Percentiles rank a stretch among this genome's conserved stretches.
Conservation (phyloP, 768 basidiomycete genomes). For the Lepiota venenata region DNA sequence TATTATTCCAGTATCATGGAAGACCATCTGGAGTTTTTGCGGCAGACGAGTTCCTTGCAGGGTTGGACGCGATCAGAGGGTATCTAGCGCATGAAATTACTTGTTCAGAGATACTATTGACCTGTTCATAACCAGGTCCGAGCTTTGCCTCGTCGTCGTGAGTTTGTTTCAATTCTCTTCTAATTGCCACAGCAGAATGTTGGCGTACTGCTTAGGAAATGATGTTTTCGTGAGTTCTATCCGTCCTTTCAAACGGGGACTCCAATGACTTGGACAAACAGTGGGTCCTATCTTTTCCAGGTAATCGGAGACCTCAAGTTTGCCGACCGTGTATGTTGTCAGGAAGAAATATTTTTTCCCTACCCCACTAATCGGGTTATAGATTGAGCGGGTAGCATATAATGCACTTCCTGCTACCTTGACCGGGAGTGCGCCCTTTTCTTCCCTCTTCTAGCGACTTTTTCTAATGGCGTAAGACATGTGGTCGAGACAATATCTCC, state of each 20-base stretch:
- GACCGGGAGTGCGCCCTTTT: slow-evolving; percentile 31
- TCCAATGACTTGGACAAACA: slow-evolving; percentile 13
- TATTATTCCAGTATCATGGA: slow-evolving; percentile 55
- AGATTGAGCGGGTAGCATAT: slow-evolving; percentile 45
- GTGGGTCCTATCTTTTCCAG: slow-evolving; percentile 54
- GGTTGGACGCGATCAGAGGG: slow-evolving; percentile 48
- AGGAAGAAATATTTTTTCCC: too few species aligned
- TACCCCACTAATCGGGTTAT: not conserved
- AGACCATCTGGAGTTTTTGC: slow-evolving; percentile 51
- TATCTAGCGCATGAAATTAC: slow-evolving; percentile 12
- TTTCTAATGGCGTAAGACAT: slow-evolving; percentile 32
- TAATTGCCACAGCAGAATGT: too few species aligned
- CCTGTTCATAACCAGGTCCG: too few species aligned
- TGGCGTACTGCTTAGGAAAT: too few species aligned
- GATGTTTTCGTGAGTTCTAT: too few species aligned
- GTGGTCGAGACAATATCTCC: slow-evolving; percentile 57
- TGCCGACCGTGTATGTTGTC: slow-evolving; percentile 37
- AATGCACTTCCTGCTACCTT: slow-evolving; percentile 48
- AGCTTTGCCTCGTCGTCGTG: too few species aligned
- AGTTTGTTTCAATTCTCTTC: too few species aligned
- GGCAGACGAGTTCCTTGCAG: slow-evolving; percentile 54
- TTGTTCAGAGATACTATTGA: too few species aligned
- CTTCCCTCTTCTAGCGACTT: too few species aligned
- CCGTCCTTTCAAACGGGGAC: slow-evolving; percentile 2
- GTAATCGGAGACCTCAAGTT: slow-evolving; percentile 50